A percentile compares a stretch with the other conserved stretches of the same genome.
phyloP scores from a whole-genome alignment of 768 basidiomycete genomes.

The Naematelia aurantialba region DNA sequence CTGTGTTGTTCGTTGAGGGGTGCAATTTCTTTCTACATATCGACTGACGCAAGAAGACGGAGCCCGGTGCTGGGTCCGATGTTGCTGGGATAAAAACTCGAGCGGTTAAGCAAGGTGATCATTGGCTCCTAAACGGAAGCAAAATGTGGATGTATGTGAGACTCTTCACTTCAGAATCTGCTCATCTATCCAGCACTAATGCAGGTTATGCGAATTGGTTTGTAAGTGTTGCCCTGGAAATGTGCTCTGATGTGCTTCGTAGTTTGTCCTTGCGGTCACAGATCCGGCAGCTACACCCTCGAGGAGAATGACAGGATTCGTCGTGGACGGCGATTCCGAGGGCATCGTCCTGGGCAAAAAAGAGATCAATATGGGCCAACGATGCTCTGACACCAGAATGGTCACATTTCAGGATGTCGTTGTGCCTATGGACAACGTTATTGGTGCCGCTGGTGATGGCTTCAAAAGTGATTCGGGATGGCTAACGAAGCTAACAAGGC shows the following conservation, averaged over 20 bases:
- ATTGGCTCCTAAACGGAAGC: conserved; percentile 60
- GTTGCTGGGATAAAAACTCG: conserved; percentile 52
- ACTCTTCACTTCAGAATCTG: not conserved
- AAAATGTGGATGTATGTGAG: conserved; percentile 50
- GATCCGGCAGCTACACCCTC: conserved; percentile 45
- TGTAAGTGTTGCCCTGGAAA: conserved; percentile 19
- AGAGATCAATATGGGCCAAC: conserved; percentile 52
- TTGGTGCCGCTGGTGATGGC: conserved; percentile 50
- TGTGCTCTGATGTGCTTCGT: not conserved
- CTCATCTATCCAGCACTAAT: conserved; percentile 44
- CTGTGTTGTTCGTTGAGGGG: conserved; percentile 34
- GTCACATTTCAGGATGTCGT: conserved; percentile 51
- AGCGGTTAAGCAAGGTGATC: conserved; percentile 56
- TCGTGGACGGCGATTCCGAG: conserved; percentile 47
- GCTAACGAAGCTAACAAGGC: not conserved
- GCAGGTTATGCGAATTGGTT: conserved; percentile 52
- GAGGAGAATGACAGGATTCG: conserved; percentile 51
- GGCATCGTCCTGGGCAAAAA: conserved; percentile 48
- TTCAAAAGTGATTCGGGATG: conserved; percentile 48
- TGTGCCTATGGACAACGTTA: conserved; percentile 47
- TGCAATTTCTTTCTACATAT: not conserved
- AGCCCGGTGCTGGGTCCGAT: conserved; percentile 52
- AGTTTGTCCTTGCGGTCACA: conserved; percentile 52
- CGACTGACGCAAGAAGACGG: conserved; percentile 29
- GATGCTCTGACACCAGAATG: conserved; percentile 52